Evolutionary conservation across 2,329 filamentous ascomycete species (phyloP).

Genomic region (Aspergillus flavus): DNA sequence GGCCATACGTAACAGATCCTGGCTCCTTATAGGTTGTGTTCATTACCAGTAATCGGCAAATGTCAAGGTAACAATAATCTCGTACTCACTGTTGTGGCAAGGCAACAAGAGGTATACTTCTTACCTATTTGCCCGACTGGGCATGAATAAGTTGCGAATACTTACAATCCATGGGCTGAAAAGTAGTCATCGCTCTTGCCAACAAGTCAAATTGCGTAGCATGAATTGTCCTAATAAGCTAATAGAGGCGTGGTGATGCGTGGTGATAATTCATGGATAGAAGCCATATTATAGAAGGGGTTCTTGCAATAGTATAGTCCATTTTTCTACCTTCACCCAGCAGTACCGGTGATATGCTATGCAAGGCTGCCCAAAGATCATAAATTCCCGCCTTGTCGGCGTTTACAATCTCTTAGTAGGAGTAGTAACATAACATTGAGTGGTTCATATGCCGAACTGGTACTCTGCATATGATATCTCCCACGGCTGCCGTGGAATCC

Average conservation of each 20-base stretch:
- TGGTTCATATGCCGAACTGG: not conserved
- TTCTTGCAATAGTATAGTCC: too few relatives aligned
- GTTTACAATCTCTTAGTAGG: not conserved
- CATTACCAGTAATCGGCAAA: not conserved
- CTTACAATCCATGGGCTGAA: not conserved
- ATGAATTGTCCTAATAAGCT: not conserved
- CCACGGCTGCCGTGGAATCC: not conserved
- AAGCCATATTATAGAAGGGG: not conserved
- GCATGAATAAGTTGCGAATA: not conserved
- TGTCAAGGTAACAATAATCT: not conserved
- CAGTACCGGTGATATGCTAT: not conserved
- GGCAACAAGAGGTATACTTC: not conserved
- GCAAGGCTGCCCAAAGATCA: not conserved
- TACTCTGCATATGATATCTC: not conserved
- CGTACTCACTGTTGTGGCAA: not conserved
- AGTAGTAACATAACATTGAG: not conserved
- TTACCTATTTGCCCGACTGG: not conserved
- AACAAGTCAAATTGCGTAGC: not conserved
- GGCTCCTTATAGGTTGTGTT: rapidly evolving
- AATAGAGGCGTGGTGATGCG: not conserved
- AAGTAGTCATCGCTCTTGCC: not conserved
- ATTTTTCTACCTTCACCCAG: too few relatives aligned
- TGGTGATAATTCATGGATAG: not conserved
- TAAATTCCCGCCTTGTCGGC: too few relatives aligned
- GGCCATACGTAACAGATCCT: not conserved